Conservation (phyloP, 2,329 filamentous ascomycete genomes). For the Hypomyces perniciosus region DNA sequence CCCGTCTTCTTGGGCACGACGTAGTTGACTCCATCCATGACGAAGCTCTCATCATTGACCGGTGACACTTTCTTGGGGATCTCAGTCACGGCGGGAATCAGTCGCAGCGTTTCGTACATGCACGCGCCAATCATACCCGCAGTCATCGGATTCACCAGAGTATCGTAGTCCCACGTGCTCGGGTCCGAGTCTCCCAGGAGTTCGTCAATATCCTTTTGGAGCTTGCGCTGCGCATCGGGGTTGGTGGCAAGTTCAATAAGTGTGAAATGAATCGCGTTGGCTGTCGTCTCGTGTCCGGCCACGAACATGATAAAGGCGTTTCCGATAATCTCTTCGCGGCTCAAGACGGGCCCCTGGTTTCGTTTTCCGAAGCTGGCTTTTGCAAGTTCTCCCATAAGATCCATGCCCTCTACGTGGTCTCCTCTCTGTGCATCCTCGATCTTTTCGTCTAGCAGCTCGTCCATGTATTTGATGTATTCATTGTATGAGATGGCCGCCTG, state of each 20-base stretch:
- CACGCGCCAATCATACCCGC: slow-evolving; percentile 66
- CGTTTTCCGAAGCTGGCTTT: slow-evolving; percentile 31
- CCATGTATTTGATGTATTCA: slow-evolving; percentile 65
- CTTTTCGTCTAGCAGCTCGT: slow-evolving; percentile 61
- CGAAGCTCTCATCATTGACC: slow-evolving; percentile 49
- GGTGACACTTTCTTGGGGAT: slow-evolving; percentile 62
- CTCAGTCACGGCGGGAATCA: slow-evolving; percentile 64
- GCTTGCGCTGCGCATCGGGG: slow-evolving; percentile 53
- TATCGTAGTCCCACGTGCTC: slow-evolving; percentile 65
- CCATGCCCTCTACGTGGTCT: slow-evolving; percentile 41
- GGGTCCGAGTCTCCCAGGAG: slow-evolving; percentile 55
- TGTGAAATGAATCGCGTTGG: slow-evolving; percentile 67
- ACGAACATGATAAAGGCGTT: slow-evolving; percentile 65
- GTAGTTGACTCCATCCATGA: slow-evolving; percentile 51
- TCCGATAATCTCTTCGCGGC: slow-evolving; percentile 61
- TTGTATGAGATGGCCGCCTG: slow-evolving; percentile 47
- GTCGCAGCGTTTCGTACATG: slow-evolving; percentile 70
- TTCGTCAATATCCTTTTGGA: slow-evolving; percentile 64
- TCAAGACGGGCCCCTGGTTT: slow-evolving; percentile 35
- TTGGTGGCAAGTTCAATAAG: slow-evolving; percentile 62
- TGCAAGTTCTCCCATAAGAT: slow-evolving; percentile 47
- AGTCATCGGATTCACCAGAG: slow-evolving; percentile 58
- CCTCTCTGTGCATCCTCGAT: slow-evolving; percentile 33
- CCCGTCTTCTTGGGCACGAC: slow-evolving; percentile 51
- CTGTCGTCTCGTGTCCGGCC: slow-evolving; percentile 76